Conservation (phyloP, 257 asterid genomes). For the Solanum appendiculatum region DNA sequence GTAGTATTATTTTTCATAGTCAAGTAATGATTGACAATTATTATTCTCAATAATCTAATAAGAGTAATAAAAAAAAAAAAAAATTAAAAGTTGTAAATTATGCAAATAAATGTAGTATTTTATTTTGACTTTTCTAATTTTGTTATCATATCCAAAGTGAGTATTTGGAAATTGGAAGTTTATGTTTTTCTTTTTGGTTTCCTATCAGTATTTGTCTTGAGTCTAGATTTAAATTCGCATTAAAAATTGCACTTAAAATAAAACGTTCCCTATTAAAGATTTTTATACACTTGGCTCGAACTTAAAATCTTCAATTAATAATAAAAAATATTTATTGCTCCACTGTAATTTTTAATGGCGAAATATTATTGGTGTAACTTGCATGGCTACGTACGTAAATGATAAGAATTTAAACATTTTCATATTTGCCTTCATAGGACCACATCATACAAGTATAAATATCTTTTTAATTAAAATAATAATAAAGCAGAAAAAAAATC, state of each 20-base stretch:
- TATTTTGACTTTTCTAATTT: neutral
- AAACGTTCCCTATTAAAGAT: too few relatives aligned
- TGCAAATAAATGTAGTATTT: neutral
- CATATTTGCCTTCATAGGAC: neutral
- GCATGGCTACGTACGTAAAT: neutral
- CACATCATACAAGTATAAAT: neutral
- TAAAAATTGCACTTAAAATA: too few relatives aligned
- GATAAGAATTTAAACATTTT: neutral
- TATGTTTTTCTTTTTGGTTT: neutral
- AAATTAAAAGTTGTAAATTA: neutral
- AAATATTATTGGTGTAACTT: neutral
- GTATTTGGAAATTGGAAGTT: neutral
- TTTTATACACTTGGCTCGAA: rapidly evolving
- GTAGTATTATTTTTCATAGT: neutral
- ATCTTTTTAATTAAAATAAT: neutral
- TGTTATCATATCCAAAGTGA: neutral
- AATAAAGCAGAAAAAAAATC: too few relatives aligned
- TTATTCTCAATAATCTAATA: neutral
- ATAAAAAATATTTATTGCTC: neutral
- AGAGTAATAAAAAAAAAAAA: neutral
- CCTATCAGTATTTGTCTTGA: rapidly evolving
- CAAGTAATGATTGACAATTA: neutral
- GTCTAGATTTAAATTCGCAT: too few relatives aligned
- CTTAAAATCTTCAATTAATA: neutral
- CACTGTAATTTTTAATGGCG: neutral